Evolutionary conservation across 106 monocot species (phyloP).

Genomic region (Dioscorea zingiberensis): DNA sequence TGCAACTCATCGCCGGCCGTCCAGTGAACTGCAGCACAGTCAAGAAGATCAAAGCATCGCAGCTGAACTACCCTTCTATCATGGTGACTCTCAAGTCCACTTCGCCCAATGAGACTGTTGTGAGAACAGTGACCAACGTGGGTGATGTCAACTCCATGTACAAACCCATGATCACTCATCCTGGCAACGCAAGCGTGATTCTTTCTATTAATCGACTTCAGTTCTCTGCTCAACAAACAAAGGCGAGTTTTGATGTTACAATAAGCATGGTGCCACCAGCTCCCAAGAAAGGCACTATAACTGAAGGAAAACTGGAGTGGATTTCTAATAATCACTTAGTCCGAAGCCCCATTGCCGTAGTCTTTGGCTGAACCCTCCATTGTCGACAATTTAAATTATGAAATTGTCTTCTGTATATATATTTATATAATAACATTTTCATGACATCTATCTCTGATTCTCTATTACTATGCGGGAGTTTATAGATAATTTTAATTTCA

Average conservation of each 20-base stretch:
- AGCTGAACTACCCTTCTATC: constrained; percentile 46
- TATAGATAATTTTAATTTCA: too few species aligned
- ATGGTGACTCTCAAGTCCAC: not conserved
- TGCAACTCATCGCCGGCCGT: constrained; percentile 1
- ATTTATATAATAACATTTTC: too few species aligned
- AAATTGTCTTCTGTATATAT: too few species aligned
- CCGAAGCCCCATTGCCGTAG: too few species aligned
- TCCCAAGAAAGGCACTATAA: too few species aligned
- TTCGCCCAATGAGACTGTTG: constrained; percentile 1
- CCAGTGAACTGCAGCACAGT: constrained; percentile 6
- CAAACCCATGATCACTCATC: not conserved
- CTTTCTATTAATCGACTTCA: not conserved
- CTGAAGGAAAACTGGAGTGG: too few species aligned
- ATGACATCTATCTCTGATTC: too few species aligned
- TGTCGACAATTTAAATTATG: too few species aligned
- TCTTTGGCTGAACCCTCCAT: too few species aligned
- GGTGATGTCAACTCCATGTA: not conserved
- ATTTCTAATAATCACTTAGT: too few species aligned
- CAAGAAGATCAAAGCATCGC: constrained; percentile 4
- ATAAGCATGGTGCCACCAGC: too few species aligned
- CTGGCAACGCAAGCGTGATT: constrained; percentile 7
- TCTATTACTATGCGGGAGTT: too few species aligned
- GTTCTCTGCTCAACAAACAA: constrained; percentile 3
- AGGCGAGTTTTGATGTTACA: not conserved
- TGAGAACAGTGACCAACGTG: constrained; percentile 13